A percentile compares a stretch with the other conserved stretches of the same genome.
phyloP scores from a whole-genome alignment of 805 yeast genomes.

The Maudiozyma turicensis region DNA sequence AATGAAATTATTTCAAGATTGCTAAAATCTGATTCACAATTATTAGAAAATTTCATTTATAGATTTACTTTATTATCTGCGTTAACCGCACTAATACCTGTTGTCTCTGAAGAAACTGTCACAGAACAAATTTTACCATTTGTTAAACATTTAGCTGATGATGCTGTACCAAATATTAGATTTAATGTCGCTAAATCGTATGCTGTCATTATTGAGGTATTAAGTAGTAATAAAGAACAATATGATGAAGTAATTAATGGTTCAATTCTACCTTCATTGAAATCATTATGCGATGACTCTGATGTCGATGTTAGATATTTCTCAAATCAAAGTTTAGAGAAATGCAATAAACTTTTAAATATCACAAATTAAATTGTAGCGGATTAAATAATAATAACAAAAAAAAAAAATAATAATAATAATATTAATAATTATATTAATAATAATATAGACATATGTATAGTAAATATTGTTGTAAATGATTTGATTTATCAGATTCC shows the following conservation, averaged over 20 bases:
- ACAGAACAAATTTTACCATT: conserved; percentile 68
- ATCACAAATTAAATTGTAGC: background rate
- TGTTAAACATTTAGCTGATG: conserved; percentile 58
- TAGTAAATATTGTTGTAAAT: too few species aligned
- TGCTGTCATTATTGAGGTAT: conserved; percentile 46
- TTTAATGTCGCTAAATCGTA: conserved; percentile 90
- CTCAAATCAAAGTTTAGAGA: conserved; percentile 54
- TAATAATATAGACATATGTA: background rate
- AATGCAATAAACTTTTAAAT: conserved; percentile 13
- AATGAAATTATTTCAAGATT: conserved; percentile 71
- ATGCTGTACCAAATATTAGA: conserved; percentile 88
- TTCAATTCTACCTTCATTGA: conserved; percentile 55
- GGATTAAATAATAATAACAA: background rate
- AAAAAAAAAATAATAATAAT: background rate
- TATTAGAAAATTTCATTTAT: conserved; percentile 64
- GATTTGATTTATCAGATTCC: too few species aligned
- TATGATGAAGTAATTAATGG: conserved; percentile 33
- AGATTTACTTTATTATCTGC: conserved; percentile 88
- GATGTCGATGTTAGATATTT: conserved; percentile 88
- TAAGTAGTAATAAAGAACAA: conserved; percentile 25
- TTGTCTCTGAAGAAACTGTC: conserved; percentile 47
- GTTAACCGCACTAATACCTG: conserved; percentile 72
- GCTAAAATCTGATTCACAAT: conserved; percentile 35
- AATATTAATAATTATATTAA: background rate
- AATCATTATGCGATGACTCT: conserved; percentile 54